phyloP scores from a whole-genome alignment of 31 red algal genomes.

The Odonthalia washingtoniensis region DNA sequence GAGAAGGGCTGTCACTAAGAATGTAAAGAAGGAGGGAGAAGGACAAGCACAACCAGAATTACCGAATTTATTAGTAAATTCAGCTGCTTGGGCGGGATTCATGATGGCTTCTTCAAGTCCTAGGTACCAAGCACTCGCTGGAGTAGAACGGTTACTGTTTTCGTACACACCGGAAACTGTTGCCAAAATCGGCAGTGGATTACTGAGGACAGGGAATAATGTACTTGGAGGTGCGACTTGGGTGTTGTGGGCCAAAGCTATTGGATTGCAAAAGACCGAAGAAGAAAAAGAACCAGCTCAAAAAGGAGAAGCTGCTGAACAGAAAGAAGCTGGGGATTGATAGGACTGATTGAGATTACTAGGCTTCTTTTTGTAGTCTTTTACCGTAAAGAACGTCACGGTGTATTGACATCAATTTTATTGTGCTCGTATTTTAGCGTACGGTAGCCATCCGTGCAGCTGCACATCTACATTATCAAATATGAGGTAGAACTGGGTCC shows the following conservation, averaged over 20 bases:
- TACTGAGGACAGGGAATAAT: slow-evolving; percentile 87
- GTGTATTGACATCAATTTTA: no score
- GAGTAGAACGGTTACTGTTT: slow-evolving; percentile 80
- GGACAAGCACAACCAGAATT: slow-evolving; percentile 37
- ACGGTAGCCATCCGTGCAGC: no score
- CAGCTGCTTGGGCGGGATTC: slow-evolving; percentile 90
- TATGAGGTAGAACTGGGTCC: no score
- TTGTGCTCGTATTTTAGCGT: no score
- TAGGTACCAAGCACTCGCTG: slow-evolving; percentile 90
- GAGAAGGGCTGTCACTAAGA: slow-evolving; percentile 20
- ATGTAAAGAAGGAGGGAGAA: background rate
- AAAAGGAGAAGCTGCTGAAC: no score
- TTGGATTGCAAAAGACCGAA: slow-evolving; percentile 61
- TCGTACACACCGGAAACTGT: slow-evolving; percentile 46
- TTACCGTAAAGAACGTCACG: no score
- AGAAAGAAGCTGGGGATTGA: no score
- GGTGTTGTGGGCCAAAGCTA: slow-evolving; percentile 76
- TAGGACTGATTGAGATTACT: no score
- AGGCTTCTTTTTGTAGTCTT: no score
- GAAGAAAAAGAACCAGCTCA: slow-evolving; percentile 5
- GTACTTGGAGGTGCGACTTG: slow-evolving; percentile 88
- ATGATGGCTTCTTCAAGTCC: slow-evolving; percentile 91
- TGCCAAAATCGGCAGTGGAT: slow-evolving; percentile 73
- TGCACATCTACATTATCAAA: no score
- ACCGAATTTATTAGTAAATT: slow-evolving; percentile 76